Evolutionary conservation across 2,329 filamentous ascomycete genomes (phyloP).

Genomic region (Mycosphaerella sp.): DNA sequence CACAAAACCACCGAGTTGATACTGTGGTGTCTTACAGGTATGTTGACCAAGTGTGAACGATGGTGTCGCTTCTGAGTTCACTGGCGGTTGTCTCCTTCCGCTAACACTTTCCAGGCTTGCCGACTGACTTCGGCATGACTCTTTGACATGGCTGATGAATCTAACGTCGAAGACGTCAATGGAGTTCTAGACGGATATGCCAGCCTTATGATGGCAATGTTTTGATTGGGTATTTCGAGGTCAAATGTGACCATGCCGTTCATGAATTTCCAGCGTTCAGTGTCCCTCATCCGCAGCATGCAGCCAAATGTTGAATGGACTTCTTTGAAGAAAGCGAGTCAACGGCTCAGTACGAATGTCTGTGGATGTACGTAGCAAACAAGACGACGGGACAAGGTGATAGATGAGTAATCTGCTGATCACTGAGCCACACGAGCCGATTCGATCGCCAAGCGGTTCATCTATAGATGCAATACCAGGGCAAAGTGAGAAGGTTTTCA

Average conservation of each 20-base stretch:
- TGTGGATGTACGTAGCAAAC: too few species aligned
- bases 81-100: not conserved
- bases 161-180: not conserved
- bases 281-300: not conserved
- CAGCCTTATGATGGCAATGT: not conserved
- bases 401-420: too few species aligned
- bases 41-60: conserved; percentile 9
- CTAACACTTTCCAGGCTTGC: not conserved
- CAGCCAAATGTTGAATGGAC: not conserved
- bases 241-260: not conserved
- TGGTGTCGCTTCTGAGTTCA: not conserved
- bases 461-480: too few species aligned
- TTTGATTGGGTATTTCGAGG: not conserved
- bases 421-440: too few species aligned
- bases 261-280: not conserved
- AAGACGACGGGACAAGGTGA: too few species aligned
- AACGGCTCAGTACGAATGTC: too few species aligned
- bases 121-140: not conserved
- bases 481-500: too few species aligned
- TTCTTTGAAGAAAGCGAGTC: too few species aligned
- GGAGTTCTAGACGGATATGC: not conserved
- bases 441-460: too few species aligned
- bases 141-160: not conserved
- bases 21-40: conserved; percentile 87
- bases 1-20: conserved; percentile 86